Base-by-base conservation (phyloP, 139 green algal species). In the Chlorella vulgaris region DNA sequence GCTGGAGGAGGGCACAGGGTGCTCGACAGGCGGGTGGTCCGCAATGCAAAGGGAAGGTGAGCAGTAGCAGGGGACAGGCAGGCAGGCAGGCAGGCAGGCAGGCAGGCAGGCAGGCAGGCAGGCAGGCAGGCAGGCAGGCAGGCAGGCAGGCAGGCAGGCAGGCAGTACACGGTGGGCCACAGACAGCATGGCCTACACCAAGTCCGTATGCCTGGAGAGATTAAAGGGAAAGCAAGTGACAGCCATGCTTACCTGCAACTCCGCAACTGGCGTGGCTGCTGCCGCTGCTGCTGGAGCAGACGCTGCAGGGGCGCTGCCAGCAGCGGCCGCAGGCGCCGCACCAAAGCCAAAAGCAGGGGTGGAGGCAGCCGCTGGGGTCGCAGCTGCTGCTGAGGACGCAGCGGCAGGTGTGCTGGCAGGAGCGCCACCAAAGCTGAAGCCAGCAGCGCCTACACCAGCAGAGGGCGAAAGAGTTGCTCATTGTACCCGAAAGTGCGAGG, bases 341-440 rank as follows among this genome's bases (percentile, higher is more conserved):
- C 76, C 76, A 66, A 82, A 74, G 19, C 62, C 55, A 40, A 82
- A 82, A 7, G 76, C 61, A n/a, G 76, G 76, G 0, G 76, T 74
- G 29, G 75, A 81, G 39, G 78, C 66, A 22, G 78, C 36, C 3
- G 78, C n/a, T 7, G 70, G n/a, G 36, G 42, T 24, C 28, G 78
- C 26, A 1, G 78, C 78, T n/a, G 78, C 78, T 19, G 66, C 40
- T 3, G 66, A 55, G 0, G 50, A 73, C 35, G 28, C 36, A n/a
- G 78, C 66, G 19, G 78, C 78, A 19, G 74, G 53, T 2, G 66
- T 31, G 66, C 58, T 78, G 28, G 78, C 78, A 19, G 74, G 53
- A 2, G 66, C 21, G 66, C 58, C 69, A 21, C 31, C 65, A 15
- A 81, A 81, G 40, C 75, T 81, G 60, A 81, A 81, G 39, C 75